Evolutionary conservation across 805 yeast species (phyloP), one percentile per base, ranked within the genome.

Genomic region (Torulaspora franciscae): DNA sequence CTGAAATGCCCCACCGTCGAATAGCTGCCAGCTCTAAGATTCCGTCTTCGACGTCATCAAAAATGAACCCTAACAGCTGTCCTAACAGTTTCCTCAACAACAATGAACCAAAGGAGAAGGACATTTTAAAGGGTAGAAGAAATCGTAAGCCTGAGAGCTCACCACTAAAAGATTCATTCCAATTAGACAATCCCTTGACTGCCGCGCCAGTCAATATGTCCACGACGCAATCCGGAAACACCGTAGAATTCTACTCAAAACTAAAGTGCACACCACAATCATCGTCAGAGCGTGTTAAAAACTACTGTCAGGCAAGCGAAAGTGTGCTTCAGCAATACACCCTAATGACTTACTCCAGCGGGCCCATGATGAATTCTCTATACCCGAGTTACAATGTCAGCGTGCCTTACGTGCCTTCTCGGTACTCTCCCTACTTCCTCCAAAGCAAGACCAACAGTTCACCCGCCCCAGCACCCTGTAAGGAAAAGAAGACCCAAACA

Each of bases 241-340:
- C 43, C 11, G 48, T 49, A 10, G 54, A 50, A 2, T 42, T 36
- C 26, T 46, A 50, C 27, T 24, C 37, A n/a, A 49, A 48, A 32
- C 26, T 38, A 36, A 50, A 48, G 36, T 42, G 33, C 10, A 43
- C 43, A 11, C 38, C 43, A n/a, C 36, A 42, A 13, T 36, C 36
- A 7, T 33, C 45, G 6, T 33, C 45, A 28, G 43, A 37, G 10
- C 45, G 47, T 26, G 25, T 38, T 14, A 47, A 39, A 19, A 32
- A 38, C 11, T 43, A 43, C 34, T 40, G 40, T 27, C 44, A 45
- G 24, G 32, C 40, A 5, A 36, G 45, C 13, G 55, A 52, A 17
- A 41, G 43, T 22, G 32, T 50, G 43, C 24, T 49, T 14, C 59
- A 53, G 14, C 58, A 51, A 14, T 57, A 54, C 39, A 49, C 54